These are phyloP conservation scores for Beta lomatogona DNA, from an alignment of 179 eudicot genomes.

Conservation along the genomic window DNA sequence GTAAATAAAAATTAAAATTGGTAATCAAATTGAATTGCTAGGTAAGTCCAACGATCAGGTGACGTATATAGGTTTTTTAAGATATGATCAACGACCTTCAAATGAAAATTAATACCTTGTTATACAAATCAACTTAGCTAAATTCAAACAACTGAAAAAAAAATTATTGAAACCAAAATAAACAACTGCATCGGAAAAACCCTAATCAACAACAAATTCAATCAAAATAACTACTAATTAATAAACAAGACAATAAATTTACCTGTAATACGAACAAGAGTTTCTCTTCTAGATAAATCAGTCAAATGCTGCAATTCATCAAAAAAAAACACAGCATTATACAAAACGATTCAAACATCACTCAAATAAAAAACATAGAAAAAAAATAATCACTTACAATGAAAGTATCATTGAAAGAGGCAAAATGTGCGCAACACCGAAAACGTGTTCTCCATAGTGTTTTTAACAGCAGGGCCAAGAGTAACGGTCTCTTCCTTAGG, in stretches of 20 bases:
- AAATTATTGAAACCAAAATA: too few species aligned
- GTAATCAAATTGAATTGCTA: too few species aligned
- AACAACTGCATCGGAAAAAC: too few species aligned
- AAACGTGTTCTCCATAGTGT: conserved; percentile 59
- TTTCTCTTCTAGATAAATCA: conserved; percentile 51
- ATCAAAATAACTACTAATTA: neutral
- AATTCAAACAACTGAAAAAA: neutral
- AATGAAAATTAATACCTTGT: too few species aligned
- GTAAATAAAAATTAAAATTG: too few species aligned
- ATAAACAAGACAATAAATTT: neutral
- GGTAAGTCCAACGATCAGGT: too few species aligned
- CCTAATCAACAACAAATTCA: neutral
- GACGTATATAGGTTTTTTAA: too few species aligned
- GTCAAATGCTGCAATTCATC: conserved; percentile 39
- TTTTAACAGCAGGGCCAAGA: conserved; percentile 66
- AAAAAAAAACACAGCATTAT: neutral
- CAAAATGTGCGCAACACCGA: conserved; percentile 93
- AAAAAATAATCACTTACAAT: conserved; percentile 48
- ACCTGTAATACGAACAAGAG: conserved; percentile 50
- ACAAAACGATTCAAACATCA: neutral
- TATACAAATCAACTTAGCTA: neutral
- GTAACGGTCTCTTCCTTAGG: conserved; percentile 80
- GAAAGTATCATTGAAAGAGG: conserved; percentile 88
- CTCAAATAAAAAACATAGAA: neutral
- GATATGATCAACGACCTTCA: too few species aligned